These are phyloP conservation scores for Calocybe gangraenosa DNA, from an alignment of 768 basidiomycete species.

Conservation along the genomic window DNA sequence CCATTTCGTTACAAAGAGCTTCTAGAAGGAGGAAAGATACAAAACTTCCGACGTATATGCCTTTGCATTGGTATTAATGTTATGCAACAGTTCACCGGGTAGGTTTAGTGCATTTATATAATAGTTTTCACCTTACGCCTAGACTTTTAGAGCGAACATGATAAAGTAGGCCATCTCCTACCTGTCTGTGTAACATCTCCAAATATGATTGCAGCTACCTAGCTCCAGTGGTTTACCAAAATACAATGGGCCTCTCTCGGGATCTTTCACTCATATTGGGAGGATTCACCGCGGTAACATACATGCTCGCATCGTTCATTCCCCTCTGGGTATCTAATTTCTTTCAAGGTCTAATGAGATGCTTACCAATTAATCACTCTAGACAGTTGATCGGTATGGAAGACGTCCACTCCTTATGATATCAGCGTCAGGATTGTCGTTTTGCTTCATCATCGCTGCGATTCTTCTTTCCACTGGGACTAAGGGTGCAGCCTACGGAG, in stretches of 20 bases:
- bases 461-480: slow-evolving; percentile 31
- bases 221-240: slow-evolving; percentile 37
- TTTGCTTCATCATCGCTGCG: slow-evolving; percentile 33
- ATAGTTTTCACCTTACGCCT: background rate
- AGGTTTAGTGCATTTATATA: background rate
- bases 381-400: slow-evolving; percentile 38
- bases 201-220: slow-evolving; percentile 23
- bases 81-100: slow-evolving; percentile 42
- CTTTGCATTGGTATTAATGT: slow-evolving; percentile 34
- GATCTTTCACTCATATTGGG: slow-evolving; percentile 36
- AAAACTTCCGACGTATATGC: slow-evolving; percentile 34
- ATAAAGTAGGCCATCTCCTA: slow-evolving; percentile 25
- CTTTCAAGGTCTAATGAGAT: too few relatives aligned
- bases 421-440: slow-evolving; percentile 31
- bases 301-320: slow-evolving; percentile 37
- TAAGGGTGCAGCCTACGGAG: slow-evolving; percentile 29
- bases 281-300: slow-evolving; percentile 34
- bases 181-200: background rate
- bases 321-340: slow-evolving; percentile 26
- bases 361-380: background rate
- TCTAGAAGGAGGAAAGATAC: slow-evolving; percentile 30
- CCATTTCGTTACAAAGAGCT: slow-evolving; percentile 32
- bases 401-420: slow-evolving; percentile 33
- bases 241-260: slow-evolving; percentile 36
- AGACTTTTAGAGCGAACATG: slow-evolving; percentile 28